A percentile compares a stretch with the other conserved stretches of the same genome.
These are phyloP conservation scores for Candida pini DNA, from an alignment of 805 yeast species.

Conservation along the genomic window DNA sequence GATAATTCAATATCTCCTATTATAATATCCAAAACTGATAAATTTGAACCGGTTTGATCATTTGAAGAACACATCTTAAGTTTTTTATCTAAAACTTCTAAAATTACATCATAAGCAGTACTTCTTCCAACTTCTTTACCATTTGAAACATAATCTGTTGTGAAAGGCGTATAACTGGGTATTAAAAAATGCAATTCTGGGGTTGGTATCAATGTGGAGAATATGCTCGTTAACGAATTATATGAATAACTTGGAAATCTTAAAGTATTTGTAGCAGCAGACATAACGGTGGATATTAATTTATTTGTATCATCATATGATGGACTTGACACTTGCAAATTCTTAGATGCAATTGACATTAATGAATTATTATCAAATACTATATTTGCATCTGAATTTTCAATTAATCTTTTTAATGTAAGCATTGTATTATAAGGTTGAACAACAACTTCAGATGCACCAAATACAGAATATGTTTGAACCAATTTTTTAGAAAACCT, in stretches of 20 bases:
- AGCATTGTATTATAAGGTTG: constrained; percentile 92
- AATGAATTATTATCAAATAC: constrained; percentile 90
- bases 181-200: constrained; percentile 74
- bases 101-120: constrained; percentile 78
- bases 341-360: constrained; percentile 60
- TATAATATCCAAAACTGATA: constrained; percentile 65
- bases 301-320: constrained; percentile 79
- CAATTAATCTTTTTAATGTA: constrained; percentile 75
- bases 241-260: constrained; percentile 91
- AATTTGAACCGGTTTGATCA: constrained; percentile 39
- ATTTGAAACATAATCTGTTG: constrained; percentile 57
- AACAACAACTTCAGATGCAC: constrained; percentile 92
- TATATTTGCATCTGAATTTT: constrained; percentile 79
- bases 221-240: constrained; percentile 74
- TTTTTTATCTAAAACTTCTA: constrained; percentile 76
- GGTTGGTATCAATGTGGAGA: constrained; percentile 79
- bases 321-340: constrained; percentile 51
- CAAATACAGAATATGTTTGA: constrained; percentile 83
- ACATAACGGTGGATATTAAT: constrained; percentile 76
- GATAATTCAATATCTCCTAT: constrained; percentile 63
- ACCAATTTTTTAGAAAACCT: constrained; percentile 76
- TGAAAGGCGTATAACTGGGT: constrained; percentile 75
- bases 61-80: constrained; percentile 58
- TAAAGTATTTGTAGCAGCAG: constrained; percentile 79
- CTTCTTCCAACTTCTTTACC: constrained; percentile 55